These are phyloP conservation scores for Colletotrichum sp. DNA, from an alignment of 2,329 filamentous ascomycete genomes.

Conservation along the genomic window DNA sequence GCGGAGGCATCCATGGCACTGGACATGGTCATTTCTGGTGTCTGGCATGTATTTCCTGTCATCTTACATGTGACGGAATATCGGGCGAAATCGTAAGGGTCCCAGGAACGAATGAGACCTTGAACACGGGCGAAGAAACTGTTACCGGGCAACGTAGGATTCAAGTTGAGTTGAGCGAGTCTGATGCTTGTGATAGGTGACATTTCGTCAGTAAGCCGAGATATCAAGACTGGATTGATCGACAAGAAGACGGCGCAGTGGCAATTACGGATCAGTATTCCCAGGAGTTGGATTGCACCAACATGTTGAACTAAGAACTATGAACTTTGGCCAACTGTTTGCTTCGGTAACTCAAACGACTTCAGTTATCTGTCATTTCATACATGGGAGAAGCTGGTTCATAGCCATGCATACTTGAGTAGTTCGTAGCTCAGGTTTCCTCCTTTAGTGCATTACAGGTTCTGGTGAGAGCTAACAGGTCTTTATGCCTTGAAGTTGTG, in stretches of 20 bases:
- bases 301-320: accelerated
- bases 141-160: neutral
- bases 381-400: neutral
- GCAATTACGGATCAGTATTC: accelerated
- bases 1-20: neutral
- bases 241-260: neutral
- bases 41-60: neutral
- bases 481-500: accelerated
- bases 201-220: neutral
- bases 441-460: neutral
- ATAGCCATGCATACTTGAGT: neutral
- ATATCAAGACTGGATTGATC: neutral
- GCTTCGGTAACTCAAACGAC: neutral
- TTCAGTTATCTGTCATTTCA: neutral
- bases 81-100: neutral
- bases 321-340: neutral
- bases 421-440: neutral
- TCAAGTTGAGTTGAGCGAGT: neutral
- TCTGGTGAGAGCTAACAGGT: neutral
- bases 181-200: neutral
- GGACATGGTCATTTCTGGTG: neutral
- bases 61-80: neutral
- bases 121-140: neutral
- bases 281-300: neutral
- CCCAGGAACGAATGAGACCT: neutral